These are phyloP conservation scores for Eimeria necatrix DNA, from an alignment of 169 alveolate species.

Conservation along the genomic window DNA sequence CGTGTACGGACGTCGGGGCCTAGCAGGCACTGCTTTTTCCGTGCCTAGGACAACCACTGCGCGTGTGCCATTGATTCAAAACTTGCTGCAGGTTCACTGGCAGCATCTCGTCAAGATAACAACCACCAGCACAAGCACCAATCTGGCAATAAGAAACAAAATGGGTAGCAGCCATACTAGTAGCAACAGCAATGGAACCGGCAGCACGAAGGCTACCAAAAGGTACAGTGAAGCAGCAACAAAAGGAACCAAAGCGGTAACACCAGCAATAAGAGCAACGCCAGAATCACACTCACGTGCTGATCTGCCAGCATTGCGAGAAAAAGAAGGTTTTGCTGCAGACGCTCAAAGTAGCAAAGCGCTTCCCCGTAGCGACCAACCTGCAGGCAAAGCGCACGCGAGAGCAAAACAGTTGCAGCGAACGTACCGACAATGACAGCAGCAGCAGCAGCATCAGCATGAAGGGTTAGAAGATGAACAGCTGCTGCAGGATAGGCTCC, in stretches of 20 bases:
- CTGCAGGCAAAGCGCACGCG: not conserved
- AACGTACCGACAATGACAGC: not conserved
- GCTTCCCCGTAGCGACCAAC: conserved; percentile 77
- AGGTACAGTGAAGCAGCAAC: not conserved
- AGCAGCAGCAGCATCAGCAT: conserved; percentile 13
- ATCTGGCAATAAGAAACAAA: not conserved
- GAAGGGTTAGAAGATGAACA: no score
- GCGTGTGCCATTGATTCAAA: no score
- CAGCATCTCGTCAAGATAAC: no score
- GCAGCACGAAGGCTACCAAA: not conserved
- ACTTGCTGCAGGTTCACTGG: no score
- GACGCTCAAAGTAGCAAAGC: conserved; percentile 78
- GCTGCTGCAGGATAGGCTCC: not conserved
- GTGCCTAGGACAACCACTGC: no score
- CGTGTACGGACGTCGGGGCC: not conserved
- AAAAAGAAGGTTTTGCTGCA: conserved; percentile 77
- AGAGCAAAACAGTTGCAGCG: not conserved
- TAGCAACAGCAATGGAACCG: not conserved
- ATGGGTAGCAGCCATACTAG: not conserved
- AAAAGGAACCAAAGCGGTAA: not conserved
- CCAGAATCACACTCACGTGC: conserved; percentile 58
- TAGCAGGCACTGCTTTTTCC: no score
- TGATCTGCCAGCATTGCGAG: conserved; percentile 81
- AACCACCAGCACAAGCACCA: no score
- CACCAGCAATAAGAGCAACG: conserved; percentile 24